Base-by-base conservation (phyloP, 306 rosid species). In the Cucumis hystrix region DNA sequence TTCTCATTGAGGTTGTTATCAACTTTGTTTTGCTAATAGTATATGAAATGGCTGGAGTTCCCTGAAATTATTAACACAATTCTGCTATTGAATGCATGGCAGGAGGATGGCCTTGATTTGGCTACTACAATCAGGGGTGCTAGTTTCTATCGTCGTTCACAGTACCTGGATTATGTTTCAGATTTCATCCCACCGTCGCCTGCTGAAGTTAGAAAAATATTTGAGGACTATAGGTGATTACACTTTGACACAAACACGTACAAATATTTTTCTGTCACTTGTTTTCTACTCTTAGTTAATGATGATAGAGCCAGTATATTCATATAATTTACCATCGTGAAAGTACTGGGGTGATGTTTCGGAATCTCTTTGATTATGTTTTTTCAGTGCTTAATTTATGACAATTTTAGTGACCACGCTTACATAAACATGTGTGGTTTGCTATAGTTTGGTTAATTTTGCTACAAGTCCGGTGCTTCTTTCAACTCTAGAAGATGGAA, bases 401-500 rank as follows among this genome's bases (percentile, higher is more conserved):
- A 10, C 15, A 47, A 10, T 51, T 59, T 77, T 78, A 6, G 68
- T 35, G 20, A 28, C 68, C 37, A 18, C 49, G 30, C 16, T 9
- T 62, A 33, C 17, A 43, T 43, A 20, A 81, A 78, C 77, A 56
- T 47, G 79, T 54, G 21, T 45, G 65, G 30, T 51, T 79, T 78
- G 2, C 35, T 82, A 0, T 52, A 92, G 98, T 68, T 84, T 81
- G 80, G 0, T 90, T 41, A 65, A 72, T 51, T 2, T 37, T 17
- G 68, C 85, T 64, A 86, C 94, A n/a, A 87, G 91, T 82, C 85
- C 97, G 47, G 97, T 90, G 62, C 84, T 85, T 90, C 77, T 92
- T 64, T 91, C 97, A 69, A 94, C 98, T 65, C 88, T 94, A 84
- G 93, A 83, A 79, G 86, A 86, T 67, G 98, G 98, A 64, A 82